Base-by-base conservation (phyloP, 768 basidiomycete genomes). In the Flagelloscypha sp. region DNA sequence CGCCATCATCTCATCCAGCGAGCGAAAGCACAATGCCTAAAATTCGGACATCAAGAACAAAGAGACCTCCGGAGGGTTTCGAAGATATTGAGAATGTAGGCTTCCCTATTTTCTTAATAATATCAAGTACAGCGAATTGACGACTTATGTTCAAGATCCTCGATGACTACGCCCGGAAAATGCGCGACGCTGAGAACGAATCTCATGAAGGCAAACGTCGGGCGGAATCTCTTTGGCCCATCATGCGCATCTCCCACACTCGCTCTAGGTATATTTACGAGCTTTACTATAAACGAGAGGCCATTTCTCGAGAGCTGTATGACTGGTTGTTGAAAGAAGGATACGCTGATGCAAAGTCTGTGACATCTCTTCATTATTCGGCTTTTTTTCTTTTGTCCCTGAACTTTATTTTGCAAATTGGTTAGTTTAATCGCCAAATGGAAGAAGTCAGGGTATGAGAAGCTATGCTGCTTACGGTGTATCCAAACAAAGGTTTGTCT, bases 391-490 rank as follows among this genome's bases (percentile, higher is more conserved):
- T 30, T 27, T 19, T 39, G n/a, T 35, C 31, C 23, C 37, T 24
- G 19, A 37, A 22, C 30, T 20, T 23, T 42, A 27, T 38, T 35
- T 45, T 43, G 41, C 41, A 20, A 24, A 24, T 35, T 44, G 31
- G 24, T 18, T 45, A 98, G 93, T 54, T 62, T 98, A 54, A 84
- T 99, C 54, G 95, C 95, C 24, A 99, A 99, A 58, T 99, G 95
- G 95, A 98, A 97, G 69, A 99, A 98, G 63, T 67, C 80, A 9
- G 95, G 95, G 5, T 99, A 98, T 56, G 95, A 98, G 62, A 99
- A 98, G 56, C 68, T 99, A 6, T 99, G 95, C 56, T 99, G 95
- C 53, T 62, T 98, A 34, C 70, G 95, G 29, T 99, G 95, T 58
- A 97, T 99, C 37, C 94, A 97, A 61, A 93, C 90, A 3, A 76